Conservation (phyloP, 371 early-diverging fungal genomes). For the Circinella umbellata region DNA sequence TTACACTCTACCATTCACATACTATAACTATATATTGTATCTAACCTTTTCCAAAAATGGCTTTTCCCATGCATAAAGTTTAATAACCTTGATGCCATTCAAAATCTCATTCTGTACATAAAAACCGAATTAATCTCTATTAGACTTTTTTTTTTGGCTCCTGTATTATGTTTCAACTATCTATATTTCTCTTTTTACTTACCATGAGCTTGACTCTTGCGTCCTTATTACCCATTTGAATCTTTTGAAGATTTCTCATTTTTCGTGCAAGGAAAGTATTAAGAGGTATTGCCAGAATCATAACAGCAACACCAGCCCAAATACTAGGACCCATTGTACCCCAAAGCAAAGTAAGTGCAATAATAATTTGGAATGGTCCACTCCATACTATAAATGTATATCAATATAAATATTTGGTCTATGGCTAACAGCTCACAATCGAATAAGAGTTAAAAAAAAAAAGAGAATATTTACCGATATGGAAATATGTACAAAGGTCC, state of each 20-base stretch:
- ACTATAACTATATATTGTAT: too few species aligned
- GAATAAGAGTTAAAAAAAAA: too few species aligned
- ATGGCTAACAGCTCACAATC: too few species aligned
- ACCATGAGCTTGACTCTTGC: slow-evolving; percentile 85
- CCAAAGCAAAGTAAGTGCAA: slow-evolving; percentile 83
- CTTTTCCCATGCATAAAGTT: slow-evolving; percentile 83
- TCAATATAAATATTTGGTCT: too few species aligned
- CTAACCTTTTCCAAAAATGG: slow-evolving; percentile 61
- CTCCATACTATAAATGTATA: slow-evolving; percentile 66
- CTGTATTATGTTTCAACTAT: too few species aligned
- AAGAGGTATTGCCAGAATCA: slow-evolving; percentile 79
- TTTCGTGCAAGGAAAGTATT: slow-evolving; percentile 65
- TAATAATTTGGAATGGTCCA: slow-evolving; percentile 88
- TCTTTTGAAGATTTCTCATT: slow-evolving; percentile 79
- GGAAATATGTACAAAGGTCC: slow-evolving; percentile 76
- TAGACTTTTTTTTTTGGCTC: too few species aligned
- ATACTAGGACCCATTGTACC: slow-evolving; percentile 83
- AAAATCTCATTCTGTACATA: slow-evolving; percentile 75
- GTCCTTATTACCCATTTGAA: slow-evolving; percentile 93
- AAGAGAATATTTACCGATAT: slow-evolving; percentile 55
- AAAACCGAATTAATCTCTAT: too few species aligned
- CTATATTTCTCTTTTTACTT: not conserved
- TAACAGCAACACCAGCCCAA: slow-evolving; percentile 88
- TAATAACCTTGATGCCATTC: slow-evolving; percentile 93
- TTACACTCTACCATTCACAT: not conserved